Evolutionary conservation across 495 filamentous ascomycete species (phyloP), one percentile per base, ranked within the genome.

Genomic region (Xylaria venustula): DNA sequence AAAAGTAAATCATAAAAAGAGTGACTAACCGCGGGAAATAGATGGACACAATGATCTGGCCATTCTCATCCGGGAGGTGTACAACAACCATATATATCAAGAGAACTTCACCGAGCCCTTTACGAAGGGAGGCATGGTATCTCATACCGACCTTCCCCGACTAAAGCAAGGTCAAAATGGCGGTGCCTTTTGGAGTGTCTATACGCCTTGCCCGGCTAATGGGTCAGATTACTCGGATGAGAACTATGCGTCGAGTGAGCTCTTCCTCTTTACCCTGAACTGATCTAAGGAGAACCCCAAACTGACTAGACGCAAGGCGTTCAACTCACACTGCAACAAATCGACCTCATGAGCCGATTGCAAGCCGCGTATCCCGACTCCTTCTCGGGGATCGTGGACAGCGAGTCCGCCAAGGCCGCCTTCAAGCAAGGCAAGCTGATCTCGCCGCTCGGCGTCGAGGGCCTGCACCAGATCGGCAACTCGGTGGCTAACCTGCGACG

Each of bases 381-480:
- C 61, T 92, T 97, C 75, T 87, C 86, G 12, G 79, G 83, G 0
- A 73, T 82, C 0, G 69, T 84, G 2, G 84, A 86, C 70, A 78
- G 80, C 69, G 77, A 71, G 36, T 81, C 81, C 0, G 88, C 91
- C 6, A 61, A 86, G 14, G 69, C 78, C 0, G 83, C 81, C 15
- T 92, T 90, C 71, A 73, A 74, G 20, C 70, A 82, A 46, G 81
- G 82, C 61, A 82, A 81, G 56, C 66, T 87, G 5, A 79, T 86
- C 60, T 85, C 83, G 3, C 91, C 92, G 7, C 73, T 93, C 14
- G 90, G 87, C 14, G 90, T 97, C 25, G 94, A 98, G 75, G 94
- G 94, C 3, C 83, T 98, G 1, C 94, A 98, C 71, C 93, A 96
- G 64, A 95, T 98, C 59, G 93, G 91, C 40, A 96, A 97, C 78